Evolutionary conservation across 75 land plant genomes (phyloP), one percentile per base, ranked within the genome.

Genomic region (Azolla pinnata): DNA sequence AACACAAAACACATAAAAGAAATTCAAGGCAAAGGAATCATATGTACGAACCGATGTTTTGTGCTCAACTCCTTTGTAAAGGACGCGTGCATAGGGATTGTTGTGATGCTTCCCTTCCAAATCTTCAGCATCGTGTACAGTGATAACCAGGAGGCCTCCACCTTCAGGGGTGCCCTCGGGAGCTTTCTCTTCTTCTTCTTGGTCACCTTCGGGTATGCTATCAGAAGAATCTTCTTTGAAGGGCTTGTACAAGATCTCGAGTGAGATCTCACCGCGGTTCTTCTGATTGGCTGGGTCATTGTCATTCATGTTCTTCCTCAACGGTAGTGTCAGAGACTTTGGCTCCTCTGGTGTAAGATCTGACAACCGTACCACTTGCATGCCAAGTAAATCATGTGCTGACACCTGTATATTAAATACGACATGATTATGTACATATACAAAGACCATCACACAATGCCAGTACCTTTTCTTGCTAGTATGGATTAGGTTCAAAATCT

Each of bases 31-130:
- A n/a, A n/a, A n/a, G n/a, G n/a, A n/a, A n/a, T n/a, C n/a, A n/a
- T n/a, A n/a, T n/a, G n/a, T n/a, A n/a, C n/a, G n/a, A n/a, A 85
- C 93, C 93, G 81, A 81, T 28, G 93, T 88, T 60, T 64, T 84
- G 50, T 44, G 75, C 63, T 78, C 78, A 44, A 79, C 83, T 32
- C 93, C 93, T 56, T 63, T 81, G 63, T 81, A 81, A 19, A 74
- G 56, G 31, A 88, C 24, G 1, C 73, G 69, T 0, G 67, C 93
- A 52, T 66, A 84, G 20, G 93, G 93, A 62, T 88, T 88, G 31
- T 85, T 85, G 51, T 88, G 93, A 59, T 87, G 73, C 55, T 81
- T 88, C n/a, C 93, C 93, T 69, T 88, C 93, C 56, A 88, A 44
- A 67, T 84, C 93, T 59, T 81, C 64, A 52, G 85, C 93, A 55